Conservation (phyloP, 306 rosid species). For the Quercus parvula region DNA sequence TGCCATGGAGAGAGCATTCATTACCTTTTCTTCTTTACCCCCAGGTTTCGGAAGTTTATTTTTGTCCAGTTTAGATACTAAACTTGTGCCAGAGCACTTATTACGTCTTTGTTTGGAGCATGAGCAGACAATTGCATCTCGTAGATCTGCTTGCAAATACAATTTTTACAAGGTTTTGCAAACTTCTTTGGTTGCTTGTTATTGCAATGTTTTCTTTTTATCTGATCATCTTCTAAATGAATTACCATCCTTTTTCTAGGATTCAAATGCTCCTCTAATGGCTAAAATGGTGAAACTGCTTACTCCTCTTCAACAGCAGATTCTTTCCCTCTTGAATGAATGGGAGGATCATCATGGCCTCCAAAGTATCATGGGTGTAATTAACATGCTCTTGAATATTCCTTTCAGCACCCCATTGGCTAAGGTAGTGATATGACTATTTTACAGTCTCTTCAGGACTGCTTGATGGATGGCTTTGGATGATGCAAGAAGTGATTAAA, state of each 20-base stretch:
- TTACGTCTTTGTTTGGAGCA: slow-evolving; percentile 71
- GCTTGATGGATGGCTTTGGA: background rate
- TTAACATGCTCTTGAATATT: slow-evolving; percentile 65
- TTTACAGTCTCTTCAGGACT: background rate
- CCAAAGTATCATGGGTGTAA: slow-evolving; percentile 50
- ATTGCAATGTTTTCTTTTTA: background rate
- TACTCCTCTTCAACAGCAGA: slow-evolving; percentile 50
- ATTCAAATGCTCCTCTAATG: slow-evolving; percentile 74
- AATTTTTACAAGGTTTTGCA: slow-evolving; percentile 77
- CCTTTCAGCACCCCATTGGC: slow-evolving; percentile 65
- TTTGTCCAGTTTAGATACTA: slow-evolving; percentile 58
- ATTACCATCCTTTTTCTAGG: slow-evolving; percentile 38
- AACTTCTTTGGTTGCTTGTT: background rate
- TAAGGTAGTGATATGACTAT: slow-evolving; percentile 49
- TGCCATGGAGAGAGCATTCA: background rate
- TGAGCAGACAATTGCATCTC: slow-evolving; percentile 41
- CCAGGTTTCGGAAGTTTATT: slow-evolving; percentile 51
- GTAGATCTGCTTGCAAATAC: slow-evolving; percentile 41
- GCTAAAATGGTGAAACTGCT: slow-evolving; percentile 67
- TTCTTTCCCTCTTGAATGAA: slow-evolving; percentile 43
- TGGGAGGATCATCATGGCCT: slow-evolving; percentile 65
- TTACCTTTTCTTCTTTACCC: background rate
- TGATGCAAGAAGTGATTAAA: background rate
- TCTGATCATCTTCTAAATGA: slow-evolving; percentile 10
- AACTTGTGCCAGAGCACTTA: slow-evolving; percentile 76